A percentile compares a stretch with the other conserved stretches of the same genome.
Conservation (phyloP, 2,329 filamentous ascomycete genomes). For the Aureobasidium mangrovei region DNA sequence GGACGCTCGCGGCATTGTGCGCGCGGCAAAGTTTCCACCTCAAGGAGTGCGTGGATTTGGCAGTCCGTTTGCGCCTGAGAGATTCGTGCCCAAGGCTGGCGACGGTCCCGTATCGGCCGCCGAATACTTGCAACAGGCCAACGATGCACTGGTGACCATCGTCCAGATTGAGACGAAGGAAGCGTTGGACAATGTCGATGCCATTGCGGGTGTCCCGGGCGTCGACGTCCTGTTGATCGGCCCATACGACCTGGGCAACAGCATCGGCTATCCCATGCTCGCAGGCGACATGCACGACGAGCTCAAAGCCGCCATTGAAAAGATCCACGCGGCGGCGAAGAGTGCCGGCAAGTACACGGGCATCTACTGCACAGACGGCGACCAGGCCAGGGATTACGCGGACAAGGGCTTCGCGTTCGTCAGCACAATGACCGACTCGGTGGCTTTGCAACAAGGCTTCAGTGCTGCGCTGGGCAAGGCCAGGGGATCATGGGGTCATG, state of each 20-base stretch:
- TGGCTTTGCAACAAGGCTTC: constrained; percentile 23
- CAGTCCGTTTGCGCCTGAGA: constrained; percentile 41
- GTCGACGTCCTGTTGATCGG: constrained; percentile 47
- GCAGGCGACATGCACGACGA: constrained; percentile 40
- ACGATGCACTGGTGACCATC: constrained; percentile 44
- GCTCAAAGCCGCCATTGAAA: constrained; percentile 43
- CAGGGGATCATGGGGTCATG: constrained; percentile 19
- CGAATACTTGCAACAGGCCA: constrained; percentile 48
- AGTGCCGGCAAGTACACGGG: constrained; percentile 45
- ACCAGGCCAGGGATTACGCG: constrained; percentile 43
- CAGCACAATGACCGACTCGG: constrained; percentile 28
- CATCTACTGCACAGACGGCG: constrained; percentile 47
- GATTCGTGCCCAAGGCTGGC: constrained; percentile 19
- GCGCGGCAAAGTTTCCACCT: constrained; percentile 48
- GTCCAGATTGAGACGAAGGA: constrained; percentile 39
- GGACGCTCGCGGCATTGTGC: constrained; percentile 44
- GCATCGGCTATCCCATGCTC: constrained; percentile 46
- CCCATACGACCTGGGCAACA: constrained; percentile 50
- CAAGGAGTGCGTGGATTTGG: constrained; percentile 48
- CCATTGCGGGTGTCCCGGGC: constrained; percentile 45
- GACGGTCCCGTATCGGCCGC: constrained; percentile 25
- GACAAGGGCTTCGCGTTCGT: constrained; percentile 49
- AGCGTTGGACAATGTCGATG: constrained; percentile 34
- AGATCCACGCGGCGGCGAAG: constrained; percentile 43
- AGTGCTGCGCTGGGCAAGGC: constrained; percentile 22